Base-by-base conservation (phyloP, 768 basidiomycete species). In the Fistulinella prunicolor region DNA sequence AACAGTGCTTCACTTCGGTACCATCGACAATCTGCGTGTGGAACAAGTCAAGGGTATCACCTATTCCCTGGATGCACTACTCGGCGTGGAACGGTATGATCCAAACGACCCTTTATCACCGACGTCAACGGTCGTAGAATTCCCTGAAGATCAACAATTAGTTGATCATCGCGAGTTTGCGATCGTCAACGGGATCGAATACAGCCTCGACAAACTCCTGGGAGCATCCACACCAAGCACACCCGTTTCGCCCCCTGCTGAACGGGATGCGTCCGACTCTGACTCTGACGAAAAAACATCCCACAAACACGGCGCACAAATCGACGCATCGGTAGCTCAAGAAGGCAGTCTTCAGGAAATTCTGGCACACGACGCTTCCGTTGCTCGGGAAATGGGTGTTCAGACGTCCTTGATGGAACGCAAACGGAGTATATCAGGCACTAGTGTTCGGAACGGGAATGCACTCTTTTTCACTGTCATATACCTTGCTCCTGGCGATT, bases 11-110 rank as follows among this genome's bases (percentile, higher is more conserved):
- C 95, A 98, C 64, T 93, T 94, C 57, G 96, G 96, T 28, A 82
- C 81, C 1, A 88, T 99, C 53, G 79, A 73, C 29, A 80, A 82
- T 56, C 74, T 82, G 41, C 81, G 81, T 22, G 90, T 99, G 43
- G 94, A 96, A 63, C 94, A 97, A 68, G 91, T 99, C 62, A 99
- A 99, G 69, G 96, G 96, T 14, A 86, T 95, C 54, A 96, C 93
- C 0, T 99, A 99, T 62, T 96, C 94, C 1, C 79, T 99, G 12
- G 89, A 96, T 52, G 94, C 94, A 0, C 75, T 99, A 0, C 82
- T 99, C 14, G 96, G 96, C 30, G 76, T 85, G 26, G 81, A 86
- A 48, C 70, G 75, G 19, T 34, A 56, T 36, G 56, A 56, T 36
- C 77, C 78, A 12, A 72, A 71, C 16, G 72, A 71, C 7, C 72